Evolutionary conservation across 176 grass and related monocot genomes (phyloP).

Genomic region (Pontederia paniculata): DNA sequence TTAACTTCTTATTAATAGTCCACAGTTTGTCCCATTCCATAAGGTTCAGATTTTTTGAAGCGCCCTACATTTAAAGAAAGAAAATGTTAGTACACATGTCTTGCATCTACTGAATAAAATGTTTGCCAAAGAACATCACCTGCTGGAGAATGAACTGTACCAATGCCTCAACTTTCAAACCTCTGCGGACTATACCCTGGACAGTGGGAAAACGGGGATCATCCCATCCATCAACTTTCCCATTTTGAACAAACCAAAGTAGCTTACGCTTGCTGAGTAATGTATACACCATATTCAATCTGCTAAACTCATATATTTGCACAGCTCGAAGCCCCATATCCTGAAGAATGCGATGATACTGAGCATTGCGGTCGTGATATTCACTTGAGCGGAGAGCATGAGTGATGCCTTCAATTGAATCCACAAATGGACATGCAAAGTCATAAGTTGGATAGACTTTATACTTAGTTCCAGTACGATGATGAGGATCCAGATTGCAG

Average conservation of each 20-base stretch:
- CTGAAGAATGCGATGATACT: slow-evolving; percentile 65
- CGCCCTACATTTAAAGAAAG: slow-evolving; percentile 39
- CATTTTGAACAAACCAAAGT: slow-evolving; percentile 89
- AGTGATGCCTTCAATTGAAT: slow-evolving; percentile 66
- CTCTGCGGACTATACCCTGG: slow-evolving; percentile 81
- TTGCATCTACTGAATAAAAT: background rate
- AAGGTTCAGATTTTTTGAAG: slow-evolving; percentile 90
- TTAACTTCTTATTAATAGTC: slow-evolving; percentile 91
- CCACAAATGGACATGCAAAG: slow-evolving; percentile 92
- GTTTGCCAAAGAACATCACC: slow-evolving; percentile 16
- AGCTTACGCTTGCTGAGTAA: slow-evolving; percentile 83
- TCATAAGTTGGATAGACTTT: slow-evolving; percentile 92
- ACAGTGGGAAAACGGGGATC: slow-evolving; percentile 82
- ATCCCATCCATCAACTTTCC: slow-evolving; percentile 80
- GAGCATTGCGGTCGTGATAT: slow-evolving; percentile 83
- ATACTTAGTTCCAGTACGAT: slow-evolving; percentile 68
- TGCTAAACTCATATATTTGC: slow-evolving; percentile 77
- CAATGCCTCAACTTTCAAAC: slow-evolving; percentile 81
- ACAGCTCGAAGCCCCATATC: slow-evolving; percentile 68
- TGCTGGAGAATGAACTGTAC: slow-evolving; percentile 90
- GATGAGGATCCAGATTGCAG: slow-evolving; percentile 59
- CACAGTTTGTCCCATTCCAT: slow-evolving; percentile 98
- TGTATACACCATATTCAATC: slow-evolving; percentile 90
- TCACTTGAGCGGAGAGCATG: slow-evolving; percentile 87
- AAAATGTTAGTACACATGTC: background rate